Evolutionary conservation across 768 basidiomycete species (phyloP).

Genomic region (Amanita rimosa): DNA sequence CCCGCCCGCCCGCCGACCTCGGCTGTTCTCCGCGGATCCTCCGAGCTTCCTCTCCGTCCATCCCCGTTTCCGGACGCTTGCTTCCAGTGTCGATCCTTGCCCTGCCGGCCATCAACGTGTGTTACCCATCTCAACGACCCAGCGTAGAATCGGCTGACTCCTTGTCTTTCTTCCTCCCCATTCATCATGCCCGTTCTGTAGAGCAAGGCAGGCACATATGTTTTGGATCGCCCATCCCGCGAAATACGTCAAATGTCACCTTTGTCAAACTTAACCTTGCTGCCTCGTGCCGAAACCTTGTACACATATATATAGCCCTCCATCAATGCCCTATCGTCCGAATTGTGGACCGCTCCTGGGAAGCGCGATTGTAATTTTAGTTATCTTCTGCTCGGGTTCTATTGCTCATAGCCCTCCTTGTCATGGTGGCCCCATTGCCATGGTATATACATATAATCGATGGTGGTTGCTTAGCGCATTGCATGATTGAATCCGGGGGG

Average conservation of each 20-base stretch:
- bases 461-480: not conserved
- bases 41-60: conserved; percentile 19
- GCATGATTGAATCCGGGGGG: not conserved
- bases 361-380: not conserved
- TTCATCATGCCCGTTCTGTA: not conserved
- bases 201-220: too few relatives aligned
- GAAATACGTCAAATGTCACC: not conserved
- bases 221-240: too few relatives aligned
- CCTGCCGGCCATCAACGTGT: too few relatives aligned
- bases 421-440: too few relatives aligned
- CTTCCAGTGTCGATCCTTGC: too few relatives aligned
- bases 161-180: not conserved
- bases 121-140: too few relatives aligned
- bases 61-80: conserved; percentile 10
- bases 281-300: conserved; percentile 6
- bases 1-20: conserved; percentile 4
- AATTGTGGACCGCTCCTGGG: too few relatives aligned
- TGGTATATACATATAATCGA: too few relatives aligned
- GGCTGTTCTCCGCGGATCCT: conserved; percentile 1
- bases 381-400: not conserved
- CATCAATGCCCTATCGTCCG: too few relatives aligned
- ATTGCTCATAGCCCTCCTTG: not conserved
- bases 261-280: not conserved
- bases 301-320: not conserved
- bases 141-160: too few relatives aligned